Conservation (phyloP, 1,284 basidiomycete genomes). For the Ceratobasidium sp. region DNA sequence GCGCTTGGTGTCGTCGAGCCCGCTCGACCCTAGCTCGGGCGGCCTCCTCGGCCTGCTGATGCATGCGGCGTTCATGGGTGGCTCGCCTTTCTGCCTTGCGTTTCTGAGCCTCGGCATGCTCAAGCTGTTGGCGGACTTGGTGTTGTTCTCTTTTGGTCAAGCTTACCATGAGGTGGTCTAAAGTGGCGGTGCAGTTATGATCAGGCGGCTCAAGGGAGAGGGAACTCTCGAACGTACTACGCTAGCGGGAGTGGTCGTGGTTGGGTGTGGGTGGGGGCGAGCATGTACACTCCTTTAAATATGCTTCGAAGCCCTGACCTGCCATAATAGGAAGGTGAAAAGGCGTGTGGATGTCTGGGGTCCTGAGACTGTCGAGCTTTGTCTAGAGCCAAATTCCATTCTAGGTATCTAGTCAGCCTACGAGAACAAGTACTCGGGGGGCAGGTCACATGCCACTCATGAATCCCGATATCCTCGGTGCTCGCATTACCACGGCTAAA, state of each 20-base stretch:
- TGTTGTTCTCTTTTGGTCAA: slow-evolving; percentile 1
- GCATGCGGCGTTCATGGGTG: slow-evolving; percentile 29
- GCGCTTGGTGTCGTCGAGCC: slow-evolving; percentile 23
- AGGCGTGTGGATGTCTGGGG: not conserved
- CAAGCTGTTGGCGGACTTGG: slow-evolving; percentile 19
- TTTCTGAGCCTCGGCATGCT: slow-evolving; percentile 30
- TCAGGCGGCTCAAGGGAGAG: not conserved
- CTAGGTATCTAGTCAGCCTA: too few species aligned
- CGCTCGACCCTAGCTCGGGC: slow-evolving; percentile 11
- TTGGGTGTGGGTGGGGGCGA: not conserved
- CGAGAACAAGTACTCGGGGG: too few species aligned
- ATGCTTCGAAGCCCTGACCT: not conserved
- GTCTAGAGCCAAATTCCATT: too few species aligned
- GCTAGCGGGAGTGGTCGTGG: not conserved
- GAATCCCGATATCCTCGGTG: too few species aligned
- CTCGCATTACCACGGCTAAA: too few species aligned
- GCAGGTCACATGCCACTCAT: too few species aligned
- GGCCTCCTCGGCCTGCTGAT: slow-evolving; percentile 14
- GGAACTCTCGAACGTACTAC: too few species aligned
- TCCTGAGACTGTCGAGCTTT: not conserved
- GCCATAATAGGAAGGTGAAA: not conserved
- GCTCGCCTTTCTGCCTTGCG: slow-evolving; percentile 28
- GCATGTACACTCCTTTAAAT: not conserved
- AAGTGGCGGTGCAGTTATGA: not conserved
- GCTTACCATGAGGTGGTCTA: not conserved